Percentiles rank a stretch among this genome's conserved stretches.
Conservation (phyloP, 768 basidiomycete genomes). For the Suillus alpinus region DNA sequence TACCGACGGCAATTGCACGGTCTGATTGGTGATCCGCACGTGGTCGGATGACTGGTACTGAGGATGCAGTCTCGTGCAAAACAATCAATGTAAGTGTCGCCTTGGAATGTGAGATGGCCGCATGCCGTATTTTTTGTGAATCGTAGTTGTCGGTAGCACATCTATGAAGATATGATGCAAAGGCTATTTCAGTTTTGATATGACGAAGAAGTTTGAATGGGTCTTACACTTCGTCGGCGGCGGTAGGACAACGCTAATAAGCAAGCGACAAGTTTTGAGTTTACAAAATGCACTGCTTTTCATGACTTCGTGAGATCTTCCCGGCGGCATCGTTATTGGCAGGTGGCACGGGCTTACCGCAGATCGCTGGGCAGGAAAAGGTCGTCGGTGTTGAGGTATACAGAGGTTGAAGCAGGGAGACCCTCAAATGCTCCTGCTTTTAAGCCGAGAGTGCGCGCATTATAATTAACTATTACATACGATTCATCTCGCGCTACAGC, state of each 20-base stretch:
- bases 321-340: constrained; percentile 6
- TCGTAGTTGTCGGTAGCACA: constrained; percentile 65
- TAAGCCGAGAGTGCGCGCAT: constrained; percentile 6
- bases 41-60: constrained; percentile 48
- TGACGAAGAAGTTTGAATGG: constrained; percentile 7
- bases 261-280: constrained; percentile 11
- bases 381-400: background rate
- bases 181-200: constrained; percentile 9
- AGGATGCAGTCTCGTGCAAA: constrained; percentile 37
- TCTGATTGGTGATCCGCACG: constrained; percentile 36
- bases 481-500: constrained; percentile 5
- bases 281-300: constrained; percentile 17
- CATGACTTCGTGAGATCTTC: constrained; percentile 9
- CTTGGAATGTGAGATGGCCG: constrained; percentile 49
- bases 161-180: constrained; percentile 23
- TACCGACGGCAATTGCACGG: constrained; percentile 55
- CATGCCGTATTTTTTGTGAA: constrained; percentile 51
- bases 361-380: constrained; percentile 1
- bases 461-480: constrained; percentile 18
- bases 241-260: constrained; percentile 42
- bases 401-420: background rate
- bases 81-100: constrained; percentile 54
- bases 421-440: constrained; percentile 4
- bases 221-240: constrained; percentile 44
- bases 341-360: constrained; percentile 1